Base-by-base conservation (phyloP, 768 basidiomycete genomes). In the Candolleomyces aberdarensis region DNA sequence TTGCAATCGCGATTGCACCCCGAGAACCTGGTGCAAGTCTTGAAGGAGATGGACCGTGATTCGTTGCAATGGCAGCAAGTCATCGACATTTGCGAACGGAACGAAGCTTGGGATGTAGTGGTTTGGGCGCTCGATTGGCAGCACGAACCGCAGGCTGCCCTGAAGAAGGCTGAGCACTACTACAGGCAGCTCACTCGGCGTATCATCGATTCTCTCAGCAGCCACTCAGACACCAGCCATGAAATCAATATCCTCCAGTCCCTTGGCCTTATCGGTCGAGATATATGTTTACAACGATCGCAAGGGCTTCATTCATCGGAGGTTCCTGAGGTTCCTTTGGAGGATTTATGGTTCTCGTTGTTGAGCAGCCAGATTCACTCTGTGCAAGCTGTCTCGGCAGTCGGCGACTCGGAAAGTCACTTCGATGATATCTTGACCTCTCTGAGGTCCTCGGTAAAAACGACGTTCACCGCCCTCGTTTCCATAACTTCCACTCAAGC, bases 301-400 rank as follows among this genome's bases (percentile, higher is more conserved):
- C 76, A 77, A 59, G 72, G 66, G 29, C 69, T 7, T 72, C 13
- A 74, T 76, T 19, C 71, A 76, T 10, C 15, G 20, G 72, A 68
- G 32, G 73, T 82, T 59, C 75, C 82, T 44, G 26, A 80, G 31
- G 69, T 82, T 59, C 75, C 82, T 44, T 65, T 87, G 15, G 95
- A 97, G 68, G 92, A 96, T 63, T 83, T 94, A 64, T 98, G 95
- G 95, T 93, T 94, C 72, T 83, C 86, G 62, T 76, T 97, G 1
- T 80, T 98, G 36, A 86, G 85, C 66, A 87, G 88, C 62, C 89
- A 97, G 68, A 88, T 97, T 57, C 82, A 86, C 55, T 83, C 84
- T 39, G 88, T 96, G 9, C 94, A 96, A 64, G 78, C 78, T 2
- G 73, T 94, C 15, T 86, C 88, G 78, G 78, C 58, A 74, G 53